Evolutionary conservation across 1,284 basidiomycete genomes (phyloP), one percentile per base, ranked within the genome.

Genomic region (Moesziomyces sp.): DNA sequence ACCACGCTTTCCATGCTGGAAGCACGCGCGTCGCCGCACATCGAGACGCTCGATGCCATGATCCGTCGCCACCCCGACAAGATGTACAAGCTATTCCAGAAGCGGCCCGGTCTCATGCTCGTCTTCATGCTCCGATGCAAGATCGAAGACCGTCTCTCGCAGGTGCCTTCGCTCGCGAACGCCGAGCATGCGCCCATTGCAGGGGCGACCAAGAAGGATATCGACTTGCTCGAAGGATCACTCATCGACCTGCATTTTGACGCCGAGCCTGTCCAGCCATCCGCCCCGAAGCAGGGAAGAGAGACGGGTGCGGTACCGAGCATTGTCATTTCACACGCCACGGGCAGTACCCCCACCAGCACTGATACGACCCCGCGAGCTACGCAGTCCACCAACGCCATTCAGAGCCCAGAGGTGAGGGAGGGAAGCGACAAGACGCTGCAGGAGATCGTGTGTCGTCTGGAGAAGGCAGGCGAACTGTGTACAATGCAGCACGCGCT

Each of bases 1-100:
- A 70, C 67, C 21, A 70, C 67, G 1, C 61, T 70, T 11, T 70
- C 67, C 0, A 54, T 60, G 18, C 46, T 70, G 21, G 67, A 70
- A 28, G 49, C 24, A 0, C 63, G 50, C 14, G 67, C 60, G 1
- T 35, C 57, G 10, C 24, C 53, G 3, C 60, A 64, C 53, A 54
- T 70, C 47, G 40, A 70, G 10, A 56, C 44, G 23, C 53, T 70
- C 19, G 61, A 64, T 7, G 3, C 5, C 0, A 64, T 64, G 67
- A 60, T 70, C 23, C 61, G 51, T 16, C 48, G 53, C 11, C 67
- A 70, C n/a, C 67, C 67, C 0, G 61, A 64, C 4, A 52, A 63
- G 49, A 64, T 70, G 60, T 45, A 33, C 14, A 30, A 50, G 21
- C 53, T 70, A 19, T 51, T 63, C 28, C 45, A 44, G 43, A 44